These are phyloP conservation scores for Tetrastigma voinierianum DNA, from an alignment of 164 flowering plant genomes.

Conservation along the genomic window DNA sequence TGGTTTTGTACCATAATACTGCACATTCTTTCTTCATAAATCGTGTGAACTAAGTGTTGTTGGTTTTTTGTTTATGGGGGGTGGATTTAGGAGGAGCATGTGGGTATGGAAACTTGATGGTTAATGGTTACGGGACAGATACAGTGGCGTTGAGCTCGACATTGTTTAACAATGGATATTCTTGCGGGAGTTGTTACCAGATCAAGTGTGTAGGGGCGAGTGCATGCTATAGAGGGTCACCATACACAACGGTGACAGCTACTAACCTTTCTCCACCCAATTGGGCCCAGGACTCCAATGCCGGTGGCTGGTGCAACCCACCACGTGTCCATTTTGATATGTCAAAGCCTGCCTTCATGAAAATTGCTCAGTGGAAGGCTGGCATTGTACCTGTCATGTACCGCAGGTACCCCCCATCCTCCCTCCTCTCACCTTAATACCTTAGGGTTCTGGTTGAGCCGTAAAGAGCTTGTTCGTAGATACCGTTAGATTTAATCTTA, in stretches of 20 bases:
- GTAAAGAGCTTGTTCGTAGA: too few species aligned
- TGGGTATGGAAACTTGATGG: conserved; percentile 78
- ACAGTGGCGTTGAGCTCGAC: conserved; percentile 85
- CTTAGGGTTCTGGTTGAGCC: too few species aligned
- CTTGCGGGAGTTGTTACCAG: conserved; percentile 81
- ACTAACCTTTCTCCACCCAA: conserved; percentile 93
- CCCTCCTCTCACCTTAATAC: too few species aligned
- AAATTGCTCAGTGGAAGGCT: conserved; percentile 55
- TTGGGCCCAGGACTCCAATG: conserved; percentile 58
- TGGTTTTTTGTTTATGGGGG: too few species aligned
- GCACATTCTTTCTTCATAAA: too few species aligned
- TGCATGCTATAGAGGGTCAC: conserved; percentile 35
- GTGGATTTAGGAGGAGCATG: conserved; percentile 81
- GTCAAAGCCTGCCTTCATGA: conserved; percentile 86
- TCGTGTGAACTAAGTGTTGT: too few species aligned
- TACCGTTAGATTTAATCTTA: too few species aligned
- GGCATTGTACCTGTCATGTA: conserved; percentile 62
- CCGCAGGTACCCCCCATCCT: conserved; percentile 68
- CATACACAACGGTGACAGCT: conserved; percentile 64
- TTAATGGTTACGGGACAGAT: conserved; percentile 67
- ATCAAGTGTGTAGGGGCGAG: conserved; percentile 47
- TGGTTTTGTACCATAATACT: too few species aligned
- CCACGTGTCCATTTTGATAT: conserved; percentile 86
- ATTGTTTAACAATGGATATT: conserved; percentile 70
- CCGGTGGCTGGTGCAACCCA: conserved; percentile 97